Conservation (phyloP, 108 stramenopile genomes). For the Poteriospumella lacustris region DNA sequence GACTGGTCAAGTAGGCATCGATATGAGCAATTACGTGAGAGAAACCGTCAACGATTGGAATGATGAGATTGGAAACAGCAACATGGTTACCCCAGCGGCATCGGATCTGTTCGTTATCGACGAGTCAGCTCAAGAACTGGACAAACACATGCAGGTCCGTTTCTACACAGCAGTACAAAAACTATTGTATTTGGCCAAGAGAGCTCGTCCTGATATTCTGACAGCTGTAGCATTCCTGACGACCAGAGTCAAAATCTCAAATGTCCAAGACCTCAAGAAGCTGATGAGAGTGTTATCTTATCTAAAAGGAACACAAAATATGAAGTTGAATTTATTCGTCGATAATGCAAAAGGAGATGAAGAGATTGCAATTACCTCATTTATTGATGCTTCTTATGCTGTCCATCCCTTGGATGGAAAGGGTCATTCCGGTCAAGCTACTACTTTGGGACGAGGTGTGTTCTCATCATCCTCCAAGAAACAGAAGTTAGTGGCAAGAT, state of each 20-base stretch:
- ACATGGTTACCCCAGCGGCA: not conserved
- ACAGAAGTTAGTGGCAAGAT: not conserved
- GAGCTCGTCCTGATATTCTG: slow-evolving; percentile 14
- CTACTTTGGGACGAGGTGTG: not conserved
- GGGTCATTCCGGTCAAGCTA: slow-evolving; percentile 1
- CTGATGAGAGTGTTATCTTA: slow-evolving; percentile 14
- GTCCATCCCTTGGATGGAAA: slow-evolving; percentile 1
- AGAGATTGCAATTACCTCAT: not conserved
- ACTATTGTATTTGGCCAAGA: slow-evolving; percentile 11
- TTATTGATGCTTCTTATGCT: slow-evolving; percentile 22
- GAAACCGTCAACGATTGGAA: not conserved
- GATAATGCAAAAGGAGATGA: not conserved
- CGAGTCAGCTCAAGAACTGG: not conserved
- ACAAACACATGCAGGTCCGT: not conserved
- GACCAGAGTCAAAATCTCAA: slow-evolving; percentile 13
- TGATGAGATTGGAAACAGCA: not conserved
- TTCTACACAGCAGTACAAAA: slow-evolving; percentile 18
- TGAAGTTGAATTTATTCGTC: not conserved
- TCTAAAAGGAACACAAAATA: not conserved
- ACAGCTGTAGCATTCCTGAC: slow-evolving; percentile 1
- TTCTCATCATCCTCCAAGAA: not conserved
- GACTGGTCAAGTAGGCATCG: not conserved
- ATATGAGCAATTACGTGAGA: not conserved
- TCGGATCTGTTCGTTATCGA: not conserved
- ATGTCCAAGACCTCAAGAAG: slow-evolving; percentile 4